phyloP scores from a whole-genome alignment of 208 protist species.

The Herpetomonas muscarum region DNA sequence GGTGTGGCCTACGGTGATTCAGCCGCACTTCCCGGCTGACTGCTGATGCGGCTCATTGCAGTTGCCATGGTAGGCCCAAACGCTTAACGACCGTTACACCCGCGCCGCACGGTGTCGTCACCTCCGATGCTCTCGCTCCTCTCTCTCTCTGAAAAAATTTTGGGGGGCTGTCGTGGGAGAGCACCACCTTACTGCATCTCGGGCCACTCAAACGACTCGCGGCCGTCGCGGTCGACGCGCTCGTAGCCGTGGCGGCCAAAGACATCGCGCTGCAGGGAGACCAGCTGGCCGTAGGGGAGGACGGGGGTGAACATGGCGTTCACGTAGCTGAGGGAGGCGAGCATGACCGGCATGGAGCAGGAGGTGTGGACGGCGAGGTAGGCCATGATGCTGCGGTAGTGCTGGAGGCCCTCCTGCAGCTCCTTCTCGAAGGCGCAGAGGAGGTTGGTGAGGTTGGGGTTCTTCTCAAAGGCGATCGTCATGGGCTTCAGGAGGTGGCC shows the following conservation, averaged over 20 bases:
- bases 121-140: too few species aligned
- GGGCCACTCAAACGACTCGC: constrained; percentile 77
- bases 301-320: constrained; percentile 81
- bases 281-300: constrained; percentile 82
- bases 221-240: constrained; percentile 76
- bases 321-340: constrained; percentile 73
- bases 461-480: constrained; percentile 85
- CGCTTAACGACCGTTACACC: too few species aligned
- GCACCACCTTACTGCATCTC: constrained; percentile 86
- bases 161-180: too few species aligned
- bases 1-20: too few species aligned
- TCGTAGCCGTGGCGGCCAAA: constrained; percentile 91
- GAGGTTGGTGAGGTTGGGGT: constrained; percentile 83
- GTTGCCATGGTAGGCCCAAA: too few species aligned
- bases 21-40: too few species aligned
- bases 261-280: constrained; percentile 90
- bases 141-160: too few species aligned
- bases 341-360: constrained; percentile 71
- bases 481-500: constrained; percentile 84
- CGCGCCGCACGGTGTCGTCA: too few species aligned
- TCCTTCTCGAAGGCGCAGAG: constrained; percentile 85
- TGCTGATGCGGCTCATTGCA: too few species aligned
- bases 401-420: constrained; percentile 54
- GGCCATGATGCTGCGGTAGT: constrained; percentile 65
- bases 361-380: constrained; percentile 44